These are phyloP conservation scores for Forsythia viridissima DNA, from an alignment of 257 asterid species.

Conservation along the genomic window DNA sequence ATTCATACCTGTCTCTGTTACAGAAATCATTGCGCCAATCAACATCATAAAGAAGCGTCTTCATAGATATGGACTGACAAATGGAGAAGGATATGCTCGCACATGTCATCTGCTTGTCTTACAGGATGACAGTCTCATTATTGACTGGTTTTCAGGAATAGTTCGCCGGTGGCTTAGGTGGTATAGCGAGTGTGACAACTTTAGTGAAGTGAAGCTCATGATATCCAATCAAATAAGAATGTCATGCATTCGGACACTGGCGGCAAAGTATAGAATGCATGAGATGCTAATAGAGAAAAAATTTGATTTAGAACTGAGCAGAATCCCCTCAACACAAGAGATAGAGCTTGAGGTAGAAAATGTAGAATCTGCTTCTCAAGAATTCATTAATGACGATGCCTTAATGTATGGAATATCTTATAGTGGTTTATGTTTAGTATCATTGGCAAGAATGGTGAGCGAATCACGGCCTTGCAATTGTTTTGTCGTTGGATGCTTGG, in stretches of 20 bases:
- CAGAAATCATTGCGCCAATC: constrained; percentile 65
- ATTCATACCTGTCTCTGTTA: constrained; percentile 25
- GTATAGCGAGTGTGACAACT: constrained; percentile 67
- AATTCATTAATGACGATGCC: constrained; percentile 38
- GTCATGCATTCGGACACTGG: constrained; percentile 81
- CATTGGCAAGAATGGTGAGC: constrained; percentile 75
- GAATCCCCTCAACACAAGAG: constrained; percentile 66
- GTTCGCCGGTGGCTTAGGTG: constrained; percentile 78
- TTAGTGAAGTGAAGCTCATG: constrained; percentile 58
- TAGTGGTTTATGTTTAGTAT: constrained; percentile 66
- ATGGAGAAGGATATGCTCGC: constrained; percentile 58
- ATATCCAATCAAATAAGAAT: constrained; percentile 65
- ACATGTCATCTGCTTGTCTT: constrained; percentile 63
- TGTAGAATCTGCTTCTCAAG: constrained; percentile 32
- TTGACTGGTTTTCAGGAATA: constrained; percentile 85
- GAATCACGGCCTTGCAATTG: constrained; percentile 73
- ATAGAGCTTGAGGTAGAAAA: constrained; percentile 59
- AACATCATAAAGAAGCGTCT: constrained; percentile 61
- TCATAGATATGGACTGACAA: constrained; percentile 71
- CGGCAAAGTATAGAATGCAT: constrained; percentile 73
- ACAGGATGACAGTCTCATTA: constrained; percentile 65
- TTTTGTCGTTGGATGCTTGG: constrained; percentile 70
- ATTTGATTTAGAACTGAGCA: constrained; percentile 59
- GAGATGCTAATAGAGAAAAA: constrained; percentile 72
- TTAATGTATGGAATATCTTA: constrained; percentile 55